phyloP scores from a whole-genome alignment of 257 asterid genomes.

The Cynanchum wilfordii region DNA sequence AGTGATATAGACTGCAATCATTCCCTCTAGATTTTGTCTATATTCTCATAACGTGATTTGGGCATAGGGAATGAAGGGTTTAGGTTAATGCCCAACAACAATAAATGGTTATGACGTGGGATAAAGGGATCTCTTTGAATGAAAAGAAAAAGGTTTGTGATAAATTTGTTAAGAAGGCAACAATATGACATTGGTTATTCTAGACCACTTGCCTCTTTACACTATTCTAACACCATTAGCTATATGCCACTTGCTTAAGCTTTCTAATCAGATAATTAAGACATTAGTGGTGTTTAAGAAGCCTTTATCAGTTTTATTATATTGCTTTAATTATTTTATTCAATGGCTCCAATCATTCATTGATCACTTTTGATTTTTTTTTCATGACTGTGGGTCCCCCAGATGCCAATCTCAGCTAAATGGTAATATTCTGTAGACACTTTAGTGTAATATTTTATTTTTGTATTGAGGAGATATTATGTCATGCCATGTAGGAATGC shows the following conservation, averaged over 20 bases:
- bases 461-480: neutral
- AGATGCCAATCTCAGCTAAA: neutral
- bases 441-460: neutral
- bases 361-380: slow-evolving; percentile 8
- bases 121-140: neutral
- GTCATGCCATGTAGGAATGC: neutral
- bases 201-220: neutral
- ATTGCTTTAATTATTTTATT: slow-evolving; percentile 9
- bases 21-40: neutral
- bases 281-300: slow-evolving; percentile 1
- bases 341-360: neutral
- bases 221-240: neutral
- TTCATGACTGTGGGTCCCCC: slow-evolving; percentile 4
- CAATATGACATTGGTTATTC: neutral
- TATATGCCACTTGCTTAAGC: slow-evolving; percentile 5
- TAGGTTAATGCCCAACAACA: neutral
- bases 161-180: neutral
- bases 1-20: neutral
- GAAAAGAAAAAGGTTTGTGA: neutral
- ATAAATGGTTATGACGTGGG: neutral
- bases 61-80: neutral
- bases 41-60: neutral
- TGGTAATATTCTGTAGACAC: neutral
- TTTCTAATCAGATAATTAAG: slow-evolving; percentile 5
- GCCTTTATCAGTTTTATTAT: neutral